Evolutionary conservation across 2,329 filamentous ascomycete species (phyloP).

Genomic region (Nemania serpens): DNA sequence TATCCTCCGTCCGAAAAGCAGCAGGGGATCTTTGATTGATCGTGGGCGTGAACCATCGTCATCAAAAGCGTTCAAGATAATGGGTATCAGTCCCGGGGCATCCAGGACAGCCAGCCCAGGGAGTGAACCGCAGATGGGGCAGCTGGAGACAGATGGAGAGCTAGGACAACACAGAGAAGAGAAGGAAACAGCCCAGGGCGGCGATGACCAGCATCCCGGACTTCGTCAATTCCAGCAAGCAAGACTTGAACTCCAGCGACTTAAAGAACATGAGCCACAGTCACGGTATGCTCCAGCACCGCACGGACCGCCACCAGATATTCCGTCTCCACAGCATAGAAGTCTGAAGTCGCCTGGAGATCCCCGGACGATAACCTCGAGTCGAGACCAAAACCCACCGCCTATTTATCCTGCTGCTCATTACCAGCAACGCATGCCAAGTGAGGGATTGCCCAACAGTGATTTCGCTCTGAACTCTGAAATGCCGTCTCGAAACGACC

Average conservation of each 20-base stretch:
- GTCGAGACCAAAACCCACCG: slow-evolving; percentile 51
- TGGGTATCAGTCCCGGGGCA: slow-evolving; percentile 56
- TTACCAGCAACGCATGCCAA: slow-evolving; percentile 51
- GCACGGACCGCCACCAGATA: slow-evolving; percentile 29
- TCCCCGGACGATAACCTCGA: slow-evolving; percentile 44
- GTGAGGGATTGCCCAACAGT: slow-evolving; percentile 47
- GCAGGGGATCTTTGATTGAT: slow-evolving; percentile 66
- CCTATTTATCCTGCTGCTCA: no score
- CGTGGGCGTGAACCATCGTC: slow-evolving; percentile 47
- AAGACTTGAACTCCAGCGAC: slow-evolving; percentile 59
- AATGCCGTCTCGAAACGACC: slow-evolving; percentile 43
- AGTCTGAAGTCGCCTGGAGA: slow-evolving; percentile 34
- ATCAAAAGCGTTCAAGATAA: slow-evolving; percentile 64
- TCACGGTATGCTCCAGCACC: slow-evolving; percentile 47
- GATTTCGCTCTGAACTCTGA: slow-evolving; percentile 35
- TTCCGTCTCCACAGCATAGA: slow-evolving; percentile 31
- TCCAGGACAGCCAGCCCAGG: slow-evolving; percentile 33
- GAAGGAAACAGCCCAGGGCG: slow-evolving; percentile 26
- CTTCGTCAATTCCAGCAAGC: slow-evolving; percentile 63
- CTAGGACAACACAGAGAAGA: slow-evolving; percentile 23
- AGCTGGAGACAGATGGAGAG: slow-evolving; percentile 9
- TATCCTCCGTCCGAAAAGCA: slow-evolving; percentile 69
- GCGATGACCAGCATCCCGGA: slow-evolving; percentile 50
- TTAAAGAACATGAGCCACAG: slow-evolving; percentile 58
- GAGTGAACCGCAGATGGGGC: slow-evolving; percentile 25